Evolutionary conservation across 148 eudicot species (phyloP), one percentile per base, ranked within the genome.

Genomic region (Chenopodium suecicum): DNA sequence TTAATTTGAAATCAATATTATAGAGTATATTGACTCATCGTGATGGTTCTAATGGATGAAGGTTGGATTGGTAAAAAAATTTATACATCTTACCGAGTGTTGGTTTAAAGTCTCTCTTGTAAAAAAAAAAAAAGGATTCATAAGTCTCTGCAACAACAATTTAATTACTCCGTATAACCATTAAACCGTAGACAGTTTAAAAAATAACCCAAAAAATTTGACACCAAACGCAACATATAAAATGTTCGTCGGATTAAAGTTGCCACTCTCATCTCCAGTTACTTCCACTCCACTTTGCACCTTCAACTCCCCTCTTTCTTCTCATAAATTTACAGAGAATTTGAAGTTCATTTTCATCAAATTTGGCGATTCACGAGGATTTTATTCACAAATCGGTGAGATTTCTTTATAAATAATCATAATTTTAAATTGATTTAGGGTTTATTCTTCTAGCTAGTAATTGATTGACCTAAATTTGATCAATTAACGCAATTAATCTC

Each of bases 341-440:
- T 72, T 16, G 27, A n/a, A 46, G 54, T 22, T 46, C 20, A 27
- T n/a, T 44, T 72, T 46, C 16, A 20, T 72, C 75, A 54, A 7
- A n/a, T 10, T 68, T 62, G 22, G 9, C 25, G 25, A 70, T 37
- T 20, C 20, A 7, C 2, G 44, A 8, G 29, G 37, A 11, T 29
- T 17, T 19, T 8, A 37, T 8, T 41, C 0, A 37, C 47, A 32
- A 17, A 46, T 63, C 2, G 54, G 85, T 83, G 48, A 83, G 81
- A 46, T 48, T 78, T 48, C 56, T 29, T 34, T 81, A 23, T 1
- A 29, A 22, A 20, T 56, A 22, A 2, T 56, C 62, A 56, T 56
- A 56, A 56, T 3, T 4, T 41, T 63, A 5, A 22, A 20, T 62
- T 46, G 48, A 60, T 34, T 60, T 80, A 80, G 77, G 82, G 82